Base-by-base conservation (phyloP, 805 yeast species). In the Jamesozyma piceae region DNA sequence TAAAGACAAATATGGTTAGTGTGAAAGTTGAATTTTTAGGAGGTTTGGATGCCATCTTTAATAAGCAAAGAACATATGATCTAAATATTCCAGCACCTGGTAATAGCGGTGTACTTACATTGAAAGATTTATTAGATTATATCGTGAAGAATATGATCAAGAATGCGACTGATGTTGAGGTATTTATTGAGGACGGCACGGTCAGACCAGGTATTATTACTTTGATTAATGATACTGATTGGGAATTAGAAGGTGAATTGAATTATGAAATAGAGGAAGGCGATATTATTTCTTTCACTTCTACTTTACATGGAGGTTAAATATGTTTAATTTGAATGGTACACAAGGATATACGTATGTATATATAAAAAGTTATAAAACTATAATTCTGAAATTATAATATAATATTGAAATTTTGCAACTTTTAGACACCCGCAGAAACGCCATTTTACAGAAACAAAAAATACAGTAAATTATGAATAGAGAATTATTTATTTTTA, bases 201-300 rank as follows among this genome's bases (percentile, higher is more conserved):
- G 78, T 87, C 13, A 77, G 97, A 39, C 95, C 97, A 0, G 98
- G 98, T 2, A 86, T 90, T 37, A 67, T 90, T 47, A 95, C 92
- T 9, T 71, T 90, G 43, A 82, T 90, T 48, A 90, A 90, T 57
- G 97, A 90, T 58, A 79, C 95, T 0, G 98, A 90, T 65, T 90
- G 97, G 97, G 98, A 90, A 56, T 64, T 90, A 13, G 95, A 88
- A 60, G 97, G 87, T 10, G 88, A 81, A 62, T 88, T 85, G 52
- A 82, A 76, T 9, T 88, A 88, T 55, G 77, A 70, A n/a, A 60
- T 92, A 14, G 82, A 85, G 60, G 65, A 73, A 38, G 80, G 83
- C 11, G 98, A 90, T 61, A 70, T 76, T 19, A 73, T 90, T 32
- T 78, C 94, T 2, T 90, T 90, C 55, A 90, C 97, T 1, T 83